phyloP scores from a whole-genome alignment of 2,329 filamentous ascomycete genomes.

The Balansia obtecta region DNA sequence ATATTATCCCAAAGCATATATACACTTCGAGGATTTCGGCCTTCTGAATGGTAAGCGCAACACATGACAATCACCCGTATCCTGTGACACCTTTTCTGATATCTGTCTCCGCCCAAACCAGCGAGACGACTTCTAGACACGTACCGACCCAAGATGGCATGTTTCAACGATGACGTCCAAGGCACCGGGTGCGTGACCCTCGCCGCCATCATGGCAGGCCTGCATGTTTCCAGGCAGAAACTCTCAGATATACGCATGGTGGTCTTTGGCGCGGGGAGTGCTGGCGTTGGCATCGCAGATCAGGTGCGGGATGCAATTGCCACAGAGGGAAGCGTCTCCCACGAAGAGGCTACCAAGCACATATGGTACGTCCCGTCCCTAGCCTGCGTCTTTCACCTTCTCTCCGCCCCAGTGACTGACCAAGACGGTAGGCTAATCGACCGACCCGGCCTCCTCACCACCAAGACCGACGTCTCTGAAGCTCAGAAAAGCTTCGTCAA shows the following conservation, averaged over 20 bases:
- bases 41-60: slow-evolving; percentile 46
- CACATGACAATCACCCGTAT: background rate
- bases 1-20: slow-evolving; percentile 66
- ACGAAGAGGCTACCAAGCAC: slow-evolving; percentile 63
- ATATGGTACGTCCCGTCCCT: slow-evolving; percentile 49
- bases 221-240: slow-evolving; percentile 55
- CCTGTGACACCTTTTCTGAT: background rate
- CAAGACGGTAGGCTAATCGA: slow-evolving; percentile 53
- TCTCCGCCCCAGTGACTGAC: background rate
- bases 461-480: slow-evolving; percentile 47
- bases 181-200: slow-evolving; percentile 81
- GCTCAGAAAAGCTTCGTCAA: slow-evolving; percentile 59
- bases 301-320: slow-evolving; percentile 72
- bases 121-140: slow-evolving; percentile 64
- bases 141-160: slow-evolving; percentile 62
- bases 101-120: slow-evolving; percentile 9
- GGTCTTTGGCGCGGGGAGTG: slow-evolving; percentile 69
- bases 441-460: slow-evolving; percentile 64
- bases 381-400: background rate
- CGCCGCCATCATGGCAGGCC: slow-evolving; percentile 65
- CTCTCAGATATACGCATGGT: slow-evolving; percentile 59
- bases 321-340: slow-evolving; percentile 50
- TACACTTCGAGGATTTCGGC: slow-evolving; percentile 87
- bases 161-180: slow-evolving; percentile 88
- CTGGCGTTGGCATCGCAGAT: slow-evolving; percentile 76